A percentile compares a stretch with the other conserved stretches of the same genome.
phyloP scores from a whole-genome alignment of 768 basidiomycete genomes.

The Goffeauzyma gilvescens region DNA sequence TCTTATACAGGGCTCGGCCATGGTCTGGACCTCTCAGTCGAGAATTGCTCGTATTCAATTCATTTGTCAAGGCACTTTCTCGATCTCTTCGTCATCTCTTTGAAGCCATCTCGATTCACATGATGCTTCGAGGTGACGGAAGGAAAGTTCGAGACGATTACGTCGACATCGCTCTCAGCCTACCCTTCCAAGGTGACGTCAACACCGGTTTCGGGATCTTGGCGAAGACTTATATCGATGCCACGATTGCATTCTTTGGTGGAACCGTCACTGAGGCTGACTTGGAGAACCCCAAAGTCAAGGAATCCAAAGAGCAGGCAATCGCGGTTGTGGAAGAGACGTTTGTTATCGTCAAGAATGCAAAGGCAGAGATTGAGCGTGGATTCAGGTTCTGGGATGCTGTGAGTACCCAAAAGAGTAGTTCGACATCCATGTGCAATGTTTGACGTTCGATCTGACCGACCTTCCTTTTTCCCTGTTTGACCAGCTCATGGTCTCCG shows the following conservation, averaged over 20 bases:
- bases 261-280: slow-evolving; percentile 47
- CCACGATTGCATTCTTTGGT: slow-evolving; percentile 70
- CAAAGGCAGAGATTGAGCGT: slow-evolving; percentile 74
- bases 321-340: slow-evolving; percentile 83
- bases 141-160: slow-evolving; percentile 71
- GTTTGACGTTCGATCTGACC: neutral
- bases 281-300: slow-evolving; percentile 56
- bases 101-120: slow-evolving; percentile 79
- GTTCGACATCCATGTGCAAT: neutral
- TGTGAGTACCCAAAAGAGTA: too few species aligned
- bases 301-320: slow-evolving; percentile 65
- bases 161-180: slow-evolving; percentile 67
- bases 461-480: slow-evolving; percentile 37
- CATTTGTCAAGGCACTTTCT: slow-evolving; percentile 78
- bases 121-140: slow-evolving; percentile 77
- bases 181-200: slow-evolving; percentile 88
- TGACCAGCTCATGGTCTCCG: slow-evolving; percentile 46
- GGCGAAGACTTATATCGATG: slow-evolving; percentile 89
- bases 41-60: slow-evolving; percentile 93
- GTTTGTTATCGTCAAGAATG: slow-evolving; percentile 68
- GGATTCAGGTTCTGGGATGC: slow-evolving; percentile 98
- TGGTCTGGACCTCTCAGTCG: slow-evolving; percentile 95
- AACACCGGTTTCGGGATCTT: slow-evolving; percentile 97
- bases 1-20: slow-evolving; percentile 81
- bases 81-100: slow-evolving; percentile 74